Evolutionary conservation across 1,284 basidiomycete species (phyloP).

Genomic region (Peniophora sp.): DNA sequence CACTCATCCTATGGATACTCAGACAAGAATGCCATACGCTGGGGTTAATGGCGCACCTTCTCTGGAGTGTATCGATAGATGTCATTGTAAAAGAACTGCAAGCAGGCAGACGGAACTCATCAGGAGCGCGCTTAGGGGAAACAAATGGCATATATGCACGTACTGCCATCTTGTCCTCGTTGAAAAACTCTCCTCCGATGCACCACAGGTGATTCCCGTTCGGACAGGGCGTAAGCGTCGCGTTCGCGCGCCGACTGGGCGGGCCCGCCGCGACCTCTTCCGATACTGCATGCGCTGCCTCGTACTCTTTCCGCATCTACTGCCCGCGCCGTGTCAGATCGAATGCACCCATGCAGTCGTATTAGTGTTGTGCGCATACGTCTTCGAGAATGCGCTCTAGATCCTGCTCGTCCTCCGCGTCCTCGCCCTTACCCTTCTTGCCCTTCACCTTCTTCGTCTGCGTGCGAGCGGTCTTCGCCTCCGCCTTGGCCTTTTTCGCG

Average conservation of each 20-base stretch:
- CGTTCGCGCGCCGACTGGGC: slow-evolving; percentile 74
- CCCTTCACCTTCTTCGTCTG: slow-evolving; percentile 1
- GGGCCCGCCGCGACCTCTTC: slow-evolving; percentile 75
- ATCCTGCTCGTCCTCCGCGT: slow-evolving; percentile 1
- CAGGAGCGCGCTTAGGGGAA: slow-evolving; percentile 6
- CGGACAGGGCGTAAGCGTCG: slow-evolving; percentile 73
- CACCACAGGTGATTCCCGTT: slow-evolving; percentile 75
- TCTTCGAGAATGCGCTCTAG: slow-evolving; percentile 1
- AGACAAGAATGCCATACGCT: background rate
- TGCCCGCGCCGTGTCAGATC: slow-evolving; percentile 13
- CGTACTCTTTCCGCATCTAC: slow-evolving; percentile 73
- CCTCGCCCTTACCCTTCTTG: background rate
- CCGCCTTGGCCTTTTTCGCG: background rate
- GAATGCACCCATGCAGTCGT: background rate
- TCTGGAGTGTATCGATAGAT: slow-evolving; percentile 78
- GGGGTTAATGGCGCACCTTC: slow-evolving; percentile 38
- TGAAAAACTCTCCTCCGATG: slow-evolving; percentile 80
- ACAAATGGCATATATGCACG: slow-evolving; percentile 17
- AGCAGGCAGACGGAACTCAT: background rate
- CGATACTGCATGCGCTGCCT: slow-evolving; percentile 64
- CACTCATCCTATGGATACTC: slow-evolving; percentile 62
- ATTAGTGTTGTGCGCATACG: slow-evolving; percentile 1
- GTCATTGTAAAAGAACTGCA: slow-evolving; percentile 72
- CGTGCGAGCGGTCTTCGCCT: background rate
- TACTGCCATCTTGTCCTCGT: slow-evolving; percentile 74